Evolutionary conservation across 2,329 filamentous ascomycete genomes (phyloP), one percentile per base, ranked within the genome.

Genomic region (Rhytidhysteron rufulum): DNA sequence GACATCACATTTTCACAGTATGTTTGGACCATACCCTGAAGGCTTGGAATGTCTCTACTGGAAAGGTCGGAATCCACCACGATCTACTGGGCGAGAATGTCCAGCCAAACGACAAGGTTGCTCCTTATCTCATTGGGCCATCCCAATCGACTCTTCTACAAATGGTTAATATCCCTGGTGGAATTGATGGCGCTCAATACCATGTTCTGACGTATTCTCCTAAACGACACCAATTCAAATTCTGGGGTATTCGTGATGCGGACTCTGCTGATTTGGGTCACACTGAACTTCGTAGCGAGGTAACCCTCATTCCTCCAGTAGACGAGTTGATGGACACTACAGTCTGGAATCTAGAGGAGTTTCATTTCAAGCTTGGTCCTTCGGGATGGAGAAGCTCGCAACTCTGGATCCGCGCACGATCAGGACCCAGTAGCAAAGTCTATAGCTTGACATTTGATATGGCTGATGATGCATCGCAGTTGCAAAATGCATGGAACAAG

Each of bases 191-290:
- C 16, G 71, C 73, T 45, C 58, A 67, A 29, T 83, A 81, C 57
- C 77, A 77, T 43, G 78, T 91, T 39, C 81, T 88, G 27, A 91
- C 88, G 7, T 95, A 89, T 64, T 96, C 90, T 9, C 91, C 93
- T 1, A 81, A 93, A 48, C 86, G 89, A 21, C 79, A 93, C 25
- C 85, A 91, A 59, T 97, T 98, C 75, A 97, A 95, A 63, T 90
- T 98, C 60, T 98, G 90, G 88, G 79, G 79, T 39, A 78, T 85
- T 15, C 79, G 82, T 50, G 79, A 83, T 39, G 77, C 77, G 51
- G 74, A 85, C 53, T 48, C 69, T 51, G 49, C 67, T 49, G 73
- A 70, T 2, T 62, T 88, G 16, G 74, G 82, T 7, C 73, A 94
- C 11, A 77, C 81, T 47, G 88, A 94, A 52, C 69, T 88, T 17